phyloP scores from a whole-genome alignment of 2,329 filamentous ascomycete genomes.

The Fusarium denticulatum region DNA sequence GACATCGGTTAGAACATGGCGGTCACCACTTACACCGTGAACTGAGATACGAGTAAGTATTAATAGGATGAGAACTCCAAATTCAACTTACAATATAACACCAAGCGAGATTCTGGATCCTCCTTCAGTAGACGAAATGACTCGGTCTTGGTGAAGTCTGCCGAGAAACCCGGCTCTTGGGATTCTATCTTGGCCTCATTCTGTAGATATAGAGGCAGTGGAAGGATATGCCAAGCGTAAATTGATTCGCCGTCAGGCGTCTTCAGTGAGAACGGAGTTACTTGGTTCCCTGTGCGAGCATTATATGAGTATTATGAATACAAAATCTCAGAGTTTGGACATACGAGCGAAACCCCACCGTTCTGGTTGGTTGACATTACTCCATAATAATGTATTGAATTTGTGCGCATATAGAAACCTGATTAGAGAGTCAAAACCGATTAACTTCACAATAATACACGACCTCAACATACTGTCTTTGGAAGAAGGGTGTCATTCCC shows the following conservation, averaged over 20 bases:
- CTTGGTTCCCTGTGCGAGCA: slow-evolving; percentile 74
- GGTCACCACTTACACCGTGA: slow-evolving; percentile 64
- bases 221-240: slow-evolving; percentile 92
- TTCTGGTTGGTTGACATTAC: slow-evolving; percentile 79
- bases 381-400: slow-evolving; percentile 76
- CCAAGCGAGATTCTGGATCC: slow-evolving; percentile 70
- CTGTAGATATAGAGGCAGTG: slow-evolving; percentile 77
- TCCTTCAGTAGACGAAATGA: slow-evolving; percentile 70
- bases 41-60: slow-evolving; percentile 53
- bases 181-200: slow-evolving; percentile 71
- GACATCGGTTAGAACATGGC: not conserved
- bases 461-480: slow-evolving; percentile 72
- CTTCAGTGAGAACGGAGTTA: slow-evolving; percentile 82
- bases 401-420: slow-evolving; percentile 88
- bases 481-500: slow-evolving; percentile 74
- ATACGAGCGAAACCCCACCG: slow-evolving; percentile 86
- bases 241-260: slow-evolving; percentile 81
- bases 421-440: slow-evolving; percentile 19
- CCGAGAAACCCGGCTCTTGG: slow-evolving; percentile 59
- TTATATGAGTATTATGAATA: slow-evolving; percentile 8
- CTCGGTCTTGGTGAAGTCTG: slow-evolving; percentile 65
- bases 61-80: not conserved
- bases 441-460: slow-evolving; percentile 4
- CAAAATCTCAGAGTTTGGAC: slow-evolving; percentile 19
- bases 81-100: slow-evolving; percentile 67